Evolutionary conservation across 2,329 filamentous ascomycete species (phyloP), one percentile per base, ranked within the genome.

Genomic region (Emergomyces africanus): DNA sequence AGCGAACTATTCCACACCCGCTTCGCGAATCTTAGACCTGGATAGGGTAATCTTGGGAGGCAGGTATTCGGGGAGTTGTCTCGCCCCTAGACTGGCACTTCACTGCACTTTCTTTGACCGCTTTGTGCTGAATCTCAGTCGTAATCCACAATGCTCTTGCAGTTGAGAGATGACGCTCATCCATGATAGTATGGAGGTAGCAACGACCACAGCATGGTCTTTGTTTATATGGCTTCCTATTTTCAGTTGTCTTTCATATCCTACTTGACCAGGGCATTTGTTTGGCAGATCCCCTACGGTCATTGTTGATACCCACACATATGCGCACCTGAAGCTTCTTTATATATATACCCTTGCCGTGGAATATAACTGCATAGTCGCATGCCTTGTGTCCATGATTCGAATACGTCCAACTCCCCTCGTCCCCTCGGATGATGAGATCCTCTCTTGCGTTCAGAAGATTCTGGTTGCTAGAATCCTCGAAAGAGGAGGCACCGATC

Each of bases 401-500:
- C 62, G 64, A 39, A 39, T 62, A 39, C 64, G 54, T 51, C 63
- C 64, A 30, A 65, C 62, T 28, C 54, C 59, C 25, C 65, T 66
- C 37, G 42, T 59, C 20, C 55, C 63, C 20, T 64, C 63, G 2
- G 50, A 59, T 12, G 60, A 63, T 10, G 64, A 65, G 46, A 57
- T 64, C 18, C 54, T 46, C 44, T 18, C 42, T 5, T 35, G 48
- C 25, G 35, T 57, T 15, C 41, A 57, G 61, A 59, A 41, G 56
- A 59, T 58, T 53, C 58, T 54, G 51, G 12, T 35, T 30, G 54
- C 46, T 54, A 53, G 37, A 35, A 39, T 44, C 51, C 25, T 46
- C 55, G 59, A 51, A 23, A 42, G 12, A 50, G 30, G 35, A 5
- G n/a, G n/a, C n/a, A 10, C 33, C 49, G n/a, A 37, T 39, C 50